Evolutionary conservation across 176 grass and related monocot genomes (phyloP).

Genomic region (Poa pratensis): DNA sequence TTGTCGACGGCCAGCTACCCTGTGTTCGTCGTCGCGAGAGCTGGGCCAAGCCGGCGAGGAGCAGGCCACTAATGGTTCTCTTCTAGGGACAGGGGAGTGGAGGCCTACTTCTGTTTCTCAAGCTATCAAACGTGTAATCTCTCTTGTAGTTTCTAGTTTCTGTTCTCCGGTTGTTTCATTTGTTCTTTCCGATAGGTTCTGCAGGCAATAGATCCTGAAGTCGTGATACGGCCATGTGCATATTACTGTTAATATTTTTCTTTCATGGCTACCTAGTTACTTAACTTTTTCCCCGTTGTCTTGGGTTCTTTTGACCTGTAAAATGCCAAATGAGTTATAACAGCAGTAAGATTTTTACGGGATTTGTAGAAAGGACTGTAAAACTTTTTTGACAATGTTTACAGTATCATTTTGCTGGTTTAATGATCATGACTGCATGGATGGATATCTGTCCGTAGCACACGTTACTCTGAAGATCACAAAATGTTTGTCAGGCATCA

Average conservation of each 20-base stretch:
- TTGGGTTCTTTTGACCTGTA: not conserved
- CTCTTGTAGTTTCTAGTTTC: not conserved
- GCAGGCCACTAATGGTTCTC: slow-evolving; percentile 50
- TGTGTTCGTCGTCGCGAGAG: slow-evolving; percentile 54
- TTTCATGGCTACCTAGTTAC: not conserved
- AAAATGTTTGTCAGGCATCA: not conserved
- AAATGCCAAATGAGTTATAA: not conserved
- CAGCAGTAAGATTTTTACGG: not conserved
- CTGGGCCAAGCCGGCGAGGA: slow-evolving; percentile 60
- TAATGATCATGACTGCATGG: not conserved
- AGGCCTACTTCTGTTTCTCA: not conserved
- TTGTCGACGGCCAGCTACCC: slow-evolving; percentile 30
- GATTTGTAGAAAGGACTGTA: not conserved
- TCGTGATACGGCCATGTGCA: not conserved
- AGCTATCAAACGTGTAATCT: not conserved
- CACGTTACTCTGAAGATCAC: not conserved
- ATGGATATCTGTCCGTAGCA: not conserved
- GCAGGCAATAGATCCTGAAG: not conserved
- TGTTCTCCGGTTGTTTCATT: slow-evolving; percentile 24
- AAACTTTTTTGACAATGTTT: not conserved
- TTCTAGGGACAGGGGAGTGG: not conserved
- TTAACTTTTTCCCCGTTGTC: not conserved
- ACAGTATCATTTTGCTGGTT: not conserved
- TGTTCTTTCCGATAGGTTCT: slow-evolving; percentile 36
- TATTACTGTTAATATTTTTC: slow-evolving; percentile 7